Evolutionary conservation across 2,329 filamentous ascomycete species (phyloP), one percentile per base, ranked within the genome.

Genomic region (Trichoderma brevicompactum): DNA sequence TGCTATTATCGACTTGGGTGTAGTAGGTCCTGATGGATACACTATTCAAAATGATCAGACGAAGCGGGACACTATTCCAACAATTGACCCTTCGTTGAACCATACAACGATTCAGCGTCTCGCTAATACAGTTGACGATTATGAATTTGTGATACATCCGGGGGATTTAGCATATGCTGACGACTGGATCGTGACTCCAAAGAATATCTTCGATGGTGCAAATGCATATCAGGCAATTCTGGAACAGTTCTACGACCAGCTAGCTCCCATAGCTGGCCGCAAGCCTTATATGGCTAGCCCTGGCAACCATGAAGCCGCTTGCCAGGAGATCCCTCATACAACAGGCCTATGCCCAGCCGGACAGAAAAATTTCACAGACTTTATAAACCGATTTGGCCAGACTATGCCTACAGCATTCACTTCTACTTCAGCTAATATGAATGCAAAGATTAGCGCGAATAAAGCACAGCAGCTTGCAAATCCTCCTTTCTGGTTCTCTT

Each of bases 311-410:
- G 86, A 88, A 71, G 84, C 85, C 0, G 75, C 77, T 49, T 87
- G 85, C 71, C 71, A 77, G 65, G 80, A 83, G 70, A 70, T 82
- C 9, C 74, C 76, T 1, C 70, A 73, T 63, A 74, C 74, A 10
- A 73, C 72, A 6, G 69, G 70, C 7, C 69, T 81, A 2, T 85
- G 83, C 68, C 80, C 81, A 0, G 74, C 77, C 2, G 85, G 85
- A 6, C 85, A 88, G 71, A 81, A 78, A 68, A 88, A 88, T 74
- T 88, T 87, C 72, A 87, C 84, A 4, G 85, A 86, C 66, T 87
- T 84, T 73, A 79, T 83, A 77, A 82, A 81, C 68, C 81, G 85
- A 34, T 87, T 85, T 70, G 81, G 81, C 12, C 70, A 76, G 12
- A 62, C 59, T 12, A 83, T 80, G 17, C 83, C 84, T 0, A 79